Evolutionary conservation across 805 yeast genomes (phyloP).

Genomic region (Cyberlindnera xylosilytica): DNA sequence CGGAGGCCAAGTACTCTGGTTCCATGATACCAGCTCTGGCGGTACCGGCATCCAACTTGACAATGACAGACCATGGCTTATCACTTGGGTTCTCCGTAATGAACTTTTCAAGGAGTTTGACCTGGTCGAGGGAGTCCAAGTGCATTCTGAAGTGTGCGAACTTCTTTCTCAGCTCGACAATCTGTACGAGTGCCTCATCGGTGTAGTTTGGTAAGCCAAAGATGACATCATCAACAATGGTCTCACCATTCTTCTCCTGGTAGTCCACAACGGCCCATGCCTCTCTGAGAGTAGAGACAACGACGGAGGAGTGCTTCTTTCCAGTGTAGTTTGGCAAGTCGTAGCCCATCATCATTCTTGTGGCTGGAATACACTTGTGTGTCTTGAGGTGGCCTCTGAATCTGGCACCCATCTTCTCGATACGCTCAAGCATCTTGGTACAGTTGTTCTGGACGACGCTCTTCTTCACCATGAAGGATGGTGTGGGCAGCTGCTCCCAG

Average conservation of each 20-base stretch:
- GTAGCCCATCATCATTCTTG: slow-evolving; percentile 49
- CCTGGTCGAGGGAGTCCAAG: slow-evolving; percentile 59
- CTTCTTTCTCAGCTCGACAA: slow-evolving; percentile 39
- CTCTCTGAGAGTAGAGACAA: slow-evolving; percentile 69
- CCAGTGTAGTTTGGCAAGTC: slow-evolving; percentile 31
- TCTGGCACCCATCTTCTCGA: slow-evolving; percentile 33
- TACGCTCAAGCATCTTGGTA: slow-evolving; percentile 43
- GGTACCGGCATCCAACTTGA: slow-evolving; percentile 72
- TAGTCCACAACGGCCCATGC: slow-evolving; percentile 48
- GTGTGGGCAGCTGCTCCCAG: slow-evolving; percentile 53
- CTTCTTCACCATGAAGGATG: slow-evolving; percentile 50
- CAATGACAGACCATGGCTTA: slow-evolving; percentile 57
- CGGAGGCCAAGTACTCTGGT: slow-evolving; percentile 33
- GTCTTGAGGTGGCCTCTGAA: slow-evolving; percentile 78
- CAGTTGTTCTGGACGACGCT: slow-evolving; percentile 38
- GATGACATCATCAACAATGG: slow-evolving; percentile 42
- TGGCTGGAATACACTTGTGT: slow-evolving; percentile 64
- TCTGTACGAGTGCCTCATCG: slow-evolving; percentile 44
- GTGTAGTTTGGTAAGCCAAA: slow-evolving; percentile 59
- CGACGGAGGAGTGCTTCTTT: slow-evolving; percentile 43
- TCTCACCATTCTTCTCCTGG: slow-evolving; percentile 27
- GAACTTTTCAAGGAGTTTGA: slow-evolving; percentile 43
- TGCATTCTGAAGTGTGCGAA: slow-evolving; percentile 50
- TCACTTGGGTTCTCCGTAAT: slow-evolving; percentile 24
- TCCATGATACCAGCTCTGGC: slow-evolving; percentile 58